Base-by-base conservation (phyloP, 306 rosid genomes). In the Coriaria nepalensis region DNA sequence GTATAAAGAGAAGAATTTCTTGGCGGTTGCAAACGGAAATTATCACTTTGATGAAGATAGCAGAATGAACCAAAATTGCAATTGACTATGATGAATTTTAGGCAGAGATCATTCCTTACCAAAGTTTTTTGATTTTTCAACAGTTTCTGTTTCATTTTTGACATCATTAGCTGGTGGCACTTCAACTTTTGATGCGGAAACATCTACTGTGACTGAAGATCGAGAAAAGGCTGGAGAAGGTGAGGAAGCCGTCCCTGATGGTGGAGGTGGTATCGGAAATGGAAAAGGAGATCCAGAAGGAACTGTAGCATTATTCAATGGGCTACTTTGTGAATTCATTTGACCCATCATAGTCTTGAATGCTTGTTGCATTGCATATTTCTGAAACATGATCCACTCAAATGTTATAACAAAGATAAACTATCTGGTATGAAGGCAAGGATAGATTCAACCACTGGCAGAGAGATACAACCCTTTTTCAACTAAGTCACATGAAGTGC, bases 331-430 rank as follows among this genome's bases (percentile, higher is more conserved):
- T 59, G 96, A 6, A 78, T 75, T 76, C 94, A 76, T 73, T 68
- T 86, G 96, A 53, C 94, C 79, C 98, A 86, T 82, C 80, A 92
- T 14, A 50, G 83, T 79, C 83, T 92, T 82, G 66, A 86, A 75
- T 75, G 98, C 96, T 86, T 86, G 98, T 82, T 86, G 94, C 93
- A 86, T 86, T 44, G 96, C 96, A 92, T 82, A 92, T 45, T 78
- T 82, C 98, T 92, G 81, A 65, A 58, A 68, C 4, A 5, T 47
- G 51, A 47, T 29, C 51, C 36, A 47, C 51, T 47, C 29, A 20
- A 47, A 35, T 49, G 33, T 35, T 49, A n/a, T 33, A 50, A 12
- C 32, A n/a, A 10, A 40, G 12, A 12, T 5, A 33, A 47, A 4
- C 33, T 9, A 33, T 47, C 55, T 50, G 37, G 14, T 11, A 36